Conservation (phyloP, 2,329 filamentous ascomycete genomes). For the Fusarium graminum region DNA sequence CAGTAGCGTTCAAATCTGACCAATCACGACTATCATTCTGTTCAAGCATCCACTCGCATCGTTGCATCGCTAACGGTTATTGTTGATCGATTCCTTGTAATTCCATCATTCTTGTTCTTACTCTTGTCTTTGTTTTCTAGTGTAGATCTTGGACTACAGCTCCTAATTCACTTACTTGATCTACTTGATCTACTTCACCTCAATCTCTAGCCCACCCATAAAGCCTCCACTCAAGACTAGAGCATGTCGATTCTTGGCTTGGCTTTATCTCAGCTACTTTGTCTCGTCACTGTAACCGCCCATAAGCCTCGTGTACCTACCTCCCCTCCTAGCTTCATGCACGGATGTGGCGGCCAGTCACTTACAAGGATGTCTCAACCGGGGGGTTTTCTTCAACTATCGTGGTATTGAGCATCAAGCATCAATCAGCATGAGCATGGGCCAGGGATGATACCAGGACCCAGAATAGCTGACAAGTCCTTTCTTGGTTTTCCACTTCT, state of each 20-base stretch:
- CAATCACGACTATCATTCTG: conserved; percentile 19
- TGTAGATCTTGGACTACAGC: not conserved
- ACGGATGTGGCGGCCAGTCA: conserved; percentile 24
- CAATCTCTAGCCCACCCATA: too few relatives aligned
- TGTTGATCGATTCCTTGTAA: not conserved
- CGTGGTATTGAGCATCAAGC: not conserved
- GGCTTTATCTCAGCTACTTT: conserved; percentile 11
- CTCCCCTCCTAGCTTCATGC: conserved; percentile 2
- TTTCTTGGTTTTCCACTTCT: not conserved
- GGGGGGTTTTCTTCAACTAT: conserved; percentile 1
- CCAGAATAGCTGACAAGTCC: not conserved
- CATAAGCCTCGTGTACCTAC: conserved; percentile 5
- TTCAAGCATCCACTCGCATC: not conserved
- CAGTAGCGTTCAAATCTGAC: conserved; percentile 17
- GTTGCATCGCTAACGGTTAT: conserved; percentile 8
- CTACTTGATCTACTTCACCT: too few relatives aligned
- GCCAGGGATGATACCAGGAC: not conserved
- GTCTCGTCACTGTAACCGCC: not conserved
- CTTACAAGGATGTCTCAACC: conserved; percentile 10
- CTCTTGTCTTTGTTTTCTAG: not conserved
- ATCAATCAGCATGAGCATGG: not conserved
- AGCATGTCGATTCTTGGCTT: conserved; percentile 9
- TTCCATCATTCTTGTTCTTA: not conserved
- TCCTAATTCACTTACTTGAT: too few relatives aligned
- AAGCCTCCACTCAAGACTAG: too few relatives aligned